Percentiles rank a stretch among this genome's conserved stretches.
Conservation (phyloP, 257 asterid genomes). For the Nyctanthes arbortristis region DNA sequence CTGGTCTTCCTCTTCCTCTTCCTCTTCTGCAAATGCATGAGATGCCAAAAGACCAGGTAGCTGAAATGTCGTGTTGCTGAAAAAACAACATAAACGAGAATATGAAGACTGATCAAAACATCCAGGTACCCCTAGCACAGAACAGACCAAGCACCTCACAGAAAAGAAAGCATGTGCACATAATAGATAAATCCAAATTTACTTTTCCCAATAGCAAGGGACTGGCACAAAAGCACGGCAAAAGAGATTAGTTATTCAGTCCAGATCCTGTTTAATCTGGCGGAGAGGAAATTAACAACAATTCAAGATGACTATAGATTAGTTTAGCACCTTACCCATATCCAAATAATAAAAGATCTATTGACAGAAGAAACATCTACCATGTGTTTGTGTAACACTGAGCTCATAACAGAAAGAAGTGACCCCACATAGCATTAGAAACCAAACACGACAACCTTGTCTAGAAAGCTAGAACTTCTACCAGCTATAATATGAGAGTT, state of each 20-base stretch:
- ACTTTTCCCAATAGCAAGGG: not conserved
- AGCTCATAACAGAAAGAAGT: not conserved
- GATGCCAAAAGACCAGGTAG: slow-evolving; percentile 55
- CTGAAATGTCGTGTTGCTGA: slow-evolving; percentile 67
- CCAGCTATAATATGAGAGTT: not conserved
- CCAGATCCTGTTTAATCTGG: not conserved
- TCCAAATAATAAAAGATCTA: not conserved
- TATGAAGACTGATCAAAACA: slow-evolving; percentile 19
- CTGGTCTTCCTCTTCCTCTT: slow-evolving; percentile 64
- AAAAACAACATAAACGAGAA: slow-evolving; percentile 26
- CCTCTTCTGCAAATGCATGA: slow-evolving; percentile 47
- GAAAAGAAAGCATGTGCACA: not conserved
- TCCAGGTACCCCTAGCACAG: slow-evolving; percentile 2
- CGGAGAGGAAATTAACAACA: not conserved
- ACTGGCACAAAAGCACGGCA: not conserved
- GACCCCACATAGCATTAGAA: not conserved
- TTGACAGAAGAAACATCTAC: not conserved
- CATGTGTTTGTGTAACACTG: not conserved
- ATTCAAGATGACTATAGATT: not conserved
- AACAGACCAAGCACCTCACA: not conserved
- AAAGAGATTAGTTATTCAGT: not conserved
- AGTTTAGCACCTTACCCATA: not conserved
- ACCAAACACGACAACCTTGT: not conserved
- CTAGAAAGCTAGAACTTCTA: not conserved
- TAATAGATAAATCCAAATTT: not conserved